Percentiles rank a stretch among this genome's conserved stretches.
Evolutionary conservation across 805 yeast genomes (phyloP).

Genomic region (Pichia paraexigua): DNA sequence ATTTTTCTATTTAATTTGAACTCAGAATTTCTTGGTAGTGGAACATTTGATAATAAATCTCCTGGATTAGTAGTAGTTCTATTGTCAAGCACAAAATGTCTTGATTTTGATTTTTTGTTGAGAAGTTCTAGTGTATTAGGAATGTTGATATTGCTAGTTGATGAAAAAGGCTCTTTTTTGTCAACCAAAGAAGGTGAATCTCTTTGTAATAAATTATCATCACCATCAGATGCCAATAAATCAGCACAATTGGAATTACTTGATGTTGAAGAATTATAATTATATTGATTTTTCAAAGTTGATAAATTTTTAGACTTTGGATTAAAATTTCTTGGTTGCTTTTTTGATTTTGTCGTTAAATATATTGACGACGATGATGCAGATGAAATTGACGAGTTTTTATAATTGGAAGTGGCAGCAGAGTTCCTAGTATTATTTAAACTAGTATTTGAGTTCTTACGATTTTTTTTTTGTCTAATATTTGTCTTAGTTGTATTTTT

Average conservation of each 20-base stretch:
- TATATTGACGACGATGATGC: not conserved
- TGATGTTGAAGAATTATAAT: not conserved
- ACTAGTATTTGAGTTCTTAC: not conserved
- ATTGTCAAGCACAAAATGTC: slow-evolving; percentile 47
- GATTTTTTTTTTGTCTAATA: not conserved
- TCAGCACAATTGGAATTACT: slow-evolving; percentile 3
- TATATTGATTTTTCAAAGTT: not conserved
- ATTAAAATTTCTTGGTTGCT: not conserved
- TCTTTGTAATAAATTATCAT: slow-evolving; percentile 15
- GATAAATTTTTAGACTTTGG: slow-evolving; percentile 3
- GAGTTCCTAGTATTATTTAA: not conserved
- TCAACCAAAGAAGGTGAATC: not conserved
- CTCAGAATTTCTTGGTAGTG: slow-evolving; percentile 31
- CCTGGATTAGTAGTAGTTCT: slow-evolving; percentile 68
- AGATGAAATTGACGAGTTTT: not conserved
- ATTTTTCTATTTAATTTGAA: slow-evolving; percentile 1
- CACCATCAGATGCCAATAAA: slow-evolving; percentile 18
- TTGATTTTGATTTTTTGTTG: slow-evolving; percentile 22
- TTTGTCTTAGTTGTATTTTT: not conserved
- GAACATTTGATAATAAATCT: slow-evolving; percentile 75
- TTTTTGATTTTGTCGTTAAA: not conserved
- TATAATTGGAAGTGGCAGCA: not conserved
- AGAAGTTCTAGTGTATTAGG: not conserved
- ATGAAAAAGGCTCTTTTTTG: not conserved
- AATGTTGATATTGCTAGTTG: not conserved